Base-by-base conservation (phyloP, 1,284 basidiomycete species). In the Ceratobasidium theobromae region DNA sequence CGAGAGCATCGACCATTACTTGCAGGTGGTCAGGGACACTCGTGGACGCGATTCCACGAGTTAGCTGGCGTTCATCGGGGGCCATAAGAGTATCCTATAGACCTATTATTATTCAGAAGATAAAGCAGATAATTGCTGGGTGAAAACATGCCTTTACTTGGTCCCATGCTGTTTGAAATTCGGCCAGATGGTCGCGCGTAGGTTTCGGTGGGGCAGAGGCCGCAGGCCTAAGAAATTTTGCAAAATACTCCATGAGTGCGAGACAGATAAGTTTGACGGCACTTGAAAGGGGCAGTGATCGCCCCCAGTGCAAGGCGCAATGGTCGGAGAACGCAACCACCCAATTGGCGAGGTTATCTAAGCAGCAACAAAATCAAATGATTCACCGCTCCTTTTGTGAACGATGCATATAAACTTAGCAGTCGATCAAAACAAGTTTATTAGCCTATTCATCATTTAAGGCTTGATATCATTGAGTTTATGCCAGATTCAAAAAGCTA, bases 1-100 rank as follows among this genome's bases (percentile, higher is more conserved):
- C 91, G 48, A 98, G 81, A 1, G 90, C 82, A 75, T 95, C 91
- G 2, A 94, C 89, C 80, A 98, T 88, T n/a, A 86, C 84, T 73
- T 87, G 84, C 16, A 98, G 79, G 68, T 87, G 84, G 4, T 76
- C 78, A 8, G 94, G 92, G 0, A 96, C 91, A 75, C 87, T 84
- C 1, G 95, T 96, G 9, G 87, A 84, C 41, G 80, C 78, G 72
- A 98, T 94, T 3, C 95, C 95, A 72, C 84, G 86, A 30, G 84
- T 80, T 54, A 93, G 77, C 71, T 93, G 89, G 41, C 91, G 81
- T 77, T 93, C 91, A 76, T 94, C 91, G 0, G 92, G 91, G 71
- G 86, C 81, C 52, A 83, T 76, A 21, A 94, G 82, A 6, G 88
- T 92, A 71, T 83, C 83, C 90, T 93, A 72, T n/a, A 38, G 62